phyloP scores from a whole-genome alignment of 2,329 filamentous ascomycete species.

The Ophiobolus disseminans region DNA sequence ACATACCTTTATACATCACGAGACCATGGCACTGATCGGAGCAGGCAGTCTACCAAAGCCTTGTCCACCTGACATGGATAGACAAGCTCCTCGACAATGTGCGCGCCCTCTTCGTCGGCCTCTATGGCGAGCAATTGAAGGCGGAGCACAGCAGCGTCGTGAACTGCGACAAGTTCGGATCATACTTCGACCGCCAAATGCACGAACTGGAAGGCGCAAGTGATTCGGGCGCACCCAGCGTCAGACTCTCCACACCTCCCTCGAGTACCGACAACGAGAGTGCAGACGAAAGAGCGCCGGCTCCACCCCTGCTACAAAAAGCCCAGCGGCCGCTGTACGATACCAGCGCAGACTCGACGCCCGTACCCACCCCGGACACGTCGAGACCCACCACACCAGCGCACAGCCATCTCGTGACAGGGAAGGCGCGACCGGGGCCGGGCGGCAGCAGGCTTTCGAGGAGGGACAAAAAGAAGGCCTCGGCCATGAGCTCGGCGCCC shows the following conservation, averaged over 20 bases:
- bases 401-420: conserved; percentile 71
- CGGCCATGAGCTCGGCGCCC: conserved; percentile 61
- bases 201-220: conserved; percentile 74
- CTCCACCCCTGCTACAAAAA: conserved; percentile 60
- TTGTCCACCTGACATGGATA: conserved; percentile 95
- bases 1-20: background rate
- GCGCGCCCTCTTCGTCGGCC: conserved; percentile 85
- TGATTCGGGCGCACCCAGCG: conserved; percentile 41
- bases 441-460: conserved; percentile 76
- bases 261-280: conserved; percentile 58
- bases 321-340: conserved; percentile 44
- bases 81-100: conserved; percentile 97
- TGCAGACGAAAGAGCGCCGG: conserved; percentile 59
- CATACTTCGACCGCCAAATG: conserved; percentile 94
- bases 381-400: conserved; percentile 82
- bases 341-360: conserved; percentile 72
- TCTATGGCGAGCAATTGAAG: conserved; percentile 88
- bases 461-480: conserved; percentile 74
- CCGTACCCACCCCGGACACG: conserved; percentile 72
- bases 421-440: conserved; percentile 76
- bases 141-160: conserved; percentile 79
- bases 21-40: background rate
- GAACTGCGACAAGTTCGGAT: conserved; percentile 79
- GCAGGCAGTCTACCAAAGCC: conserved; percentile 93
- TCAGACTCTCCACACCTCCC: conserved; percentile 57